A percentile compares a stretch with the other conserved stretches of the same genome.
Conservation (phyloP, 306 rosid genomes). For the Begonia peltatifolia region DNA sequence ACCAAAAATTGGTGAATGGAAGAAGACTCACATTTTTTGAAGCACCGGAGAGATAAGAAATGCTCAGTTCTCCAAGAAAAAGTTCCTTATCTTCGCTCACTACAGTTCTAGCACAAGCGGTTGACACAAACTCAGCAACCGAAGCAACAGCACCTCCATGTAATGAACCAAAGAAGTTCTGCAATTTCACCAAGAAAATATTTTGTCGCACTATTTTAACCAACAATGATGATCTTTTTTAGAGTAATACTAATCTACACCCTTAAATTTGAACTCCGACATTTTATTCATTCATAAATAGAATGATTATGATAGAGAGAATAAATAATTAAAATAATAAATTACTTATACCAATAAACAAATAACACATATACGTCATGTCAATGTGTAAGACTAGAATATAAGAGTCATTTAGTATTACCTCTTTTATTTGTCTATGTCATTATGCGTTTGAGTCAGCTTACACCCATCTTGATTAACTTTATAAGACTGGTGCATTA, state of each 20-base stretch:
- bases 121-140: conserved; percentile 24
- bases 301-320: too few species aligned
- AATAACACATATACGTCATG: not conserved
- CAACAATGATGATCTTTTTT: not conserved
- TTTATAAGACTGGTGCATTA: too few species aligned
- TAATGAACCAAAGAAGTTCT: conserved; percentile 18
- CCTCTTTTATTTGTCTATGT: too few species aligned
- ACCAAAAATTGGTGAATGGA: not conserved
- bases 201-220: not conserved
- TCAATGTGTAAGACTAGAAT: not conserved
- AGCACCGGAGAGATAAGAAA: conserved; percentile 36
- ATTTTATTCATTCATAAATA: too few species aligned
- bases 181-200: conserved; percentile 8
- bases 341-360: not conserved
- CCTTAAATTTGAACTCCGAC: too few species aligned
- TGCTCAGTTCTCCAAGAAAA: conserved; percentile 35
- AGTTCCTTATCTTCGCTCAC: conserved; percentile 22
- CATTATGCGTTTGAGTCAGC: too few species aligned
- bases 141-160: conserved; percentile 41
- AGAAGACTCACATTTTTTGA: conserved; percentile 21
- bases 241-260: too few species aligned
- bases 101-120: conserved; percentile 36
- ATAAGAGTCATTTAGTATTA: too few species aligned
- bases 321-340: not conserved
- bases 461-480: too few species aligned